A percentile compares a stretch with the other conserved stretches of the same genome.
Conservation (phyloP, 306 rosid genomes). For the Citrullus mucosospermus region DNA sequence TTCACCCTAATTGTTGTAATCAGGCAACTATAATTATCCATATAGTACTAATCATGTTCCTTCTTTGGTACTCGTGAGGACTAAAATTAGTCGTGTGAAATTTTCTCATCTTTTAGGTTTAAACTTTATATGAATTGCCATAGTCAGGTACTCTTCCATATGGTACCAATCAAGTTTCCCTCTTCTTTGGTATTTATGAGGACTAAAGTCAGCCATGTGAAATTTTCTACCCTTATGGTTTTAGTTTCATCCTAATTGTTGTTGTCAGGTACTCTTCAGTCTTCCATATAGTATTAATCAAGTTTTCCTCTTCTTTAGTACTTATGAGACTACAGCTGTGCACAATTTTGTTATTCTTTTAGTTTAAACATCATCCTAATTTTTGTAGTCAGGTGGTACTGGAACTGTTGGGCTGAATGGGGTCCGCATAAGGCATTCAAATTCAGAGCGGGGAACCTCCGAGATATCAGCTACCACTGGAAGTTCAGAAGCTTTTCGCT, state of each 20-base stretch:
- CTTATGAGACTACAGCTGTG: too few species aligned
- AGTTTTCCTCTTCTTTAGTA: not conserved
- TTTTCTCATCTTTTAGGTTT: not conserved
- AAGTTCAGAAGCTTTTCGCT: conserved; percentile 39
- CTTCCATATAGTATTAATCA: not conserved
- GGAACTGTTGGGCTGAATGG: conserved; percentile 38
- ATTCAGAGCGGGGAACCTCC: conserved; percentile 36
- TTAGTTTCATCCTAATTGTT: conserved; percentile 7
- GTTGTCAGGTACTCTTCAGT: conserved; percentile 29
- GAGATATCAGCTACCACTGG: conserved; percentile 37
- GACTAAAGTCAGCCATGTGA: not conserved
- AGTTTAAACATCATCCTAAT: conserved; percentile 3
- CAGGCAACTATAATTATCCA: conserved; percentile 1
- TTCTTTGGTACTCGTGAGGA: not conserved
- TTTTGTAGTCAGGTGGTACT: conserved; percentile 35
- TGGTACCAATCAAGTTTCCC: not conserved
- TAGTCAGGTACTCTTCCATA: conserved; percentile 30
- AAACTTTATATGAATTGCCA: not conserved
- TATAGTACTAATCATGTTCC: not conserved
- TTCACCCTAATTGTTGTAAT: conserved; percentile 25
- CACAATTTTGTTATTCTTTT: not conserved
- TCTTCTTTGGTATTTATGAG: not conserved
- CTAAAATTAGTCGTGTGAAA: not conserved
- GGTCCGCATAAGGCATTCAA: conserved; percentile 20
- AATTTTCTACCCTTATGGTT: not conserved